Percentiles rank a stretch among this genome's conserved stretches.
phyloP scores from a whole-genome alignment of 345 rosid genomes.

The rapeseed (Brassica napus) region DNA sequence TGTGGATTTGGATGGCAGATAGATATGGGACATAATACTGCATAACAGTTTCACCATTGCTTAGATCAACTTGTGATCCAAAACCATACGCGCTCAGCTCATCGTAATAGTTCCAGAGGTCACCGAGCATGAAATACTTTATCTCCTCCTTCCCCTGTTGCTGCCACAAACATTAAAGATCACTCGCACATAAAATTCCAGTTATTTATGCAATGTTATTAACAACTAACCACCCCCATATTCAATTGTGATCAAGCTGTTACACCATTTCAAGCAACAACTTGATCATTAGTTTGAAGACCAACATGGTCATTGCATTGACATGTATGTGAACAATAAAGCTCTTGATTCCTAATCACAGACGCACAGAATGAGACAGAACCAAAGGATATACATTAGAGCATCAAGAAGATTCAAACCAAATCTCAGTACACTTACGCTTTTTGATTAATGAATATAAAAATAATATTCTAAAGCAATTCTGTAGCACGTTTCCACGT shows the following conservation, averaged over 20 bases:
- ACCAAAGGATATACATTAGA: background rate
- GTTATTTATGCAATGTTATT: background rate
- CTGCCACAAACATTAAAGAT: slow-evolving; percentile 49
- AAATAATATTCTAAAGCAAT: slow-evolving; percentile 20
- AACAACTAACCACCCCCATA: background rate
- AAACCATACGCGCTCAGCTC: slow-evolving; percentile 82
- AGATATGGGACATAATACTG: slow-evolving; percentile 76
- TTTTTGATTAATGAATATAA: slow-evolving; percentile 13
- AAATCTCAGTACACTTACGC: background rate
- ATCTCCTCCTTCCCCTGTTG: slow-evolving; percentile 50
- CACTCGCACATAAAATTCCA: slow-evolving; percentile 33
- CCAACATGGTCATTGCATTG: background rate
- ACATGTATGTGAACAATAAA: background rate
- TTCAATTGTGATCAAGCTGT: background rate
- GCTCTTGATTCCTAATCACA: background rate
- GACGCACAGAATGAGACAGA: slow-evolving; percentile 7
- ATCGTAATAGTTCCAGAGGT: slow-evolving; percentile 69
- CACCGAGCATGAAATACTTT: slow-evolving; percentile 57
- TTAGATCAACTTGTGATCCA: slow-evolving; percentile 45
- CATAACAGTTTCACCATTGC: slow-evolving; percentile 42
- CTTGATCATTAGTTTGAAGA: background rate
- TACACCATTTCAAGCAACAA: slow-evolving; percentile 2
- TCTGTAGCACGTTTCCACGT: slow-evolving; percentile 37
- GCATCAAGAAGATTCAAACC: slow-evolving; percentile 8
- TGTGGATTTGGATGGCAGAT: slow-evolving; percentile 68